phyloP scores from a whole-genome alignment of 139 green algal genomes.

The Haematococcus sp. region DNA sequence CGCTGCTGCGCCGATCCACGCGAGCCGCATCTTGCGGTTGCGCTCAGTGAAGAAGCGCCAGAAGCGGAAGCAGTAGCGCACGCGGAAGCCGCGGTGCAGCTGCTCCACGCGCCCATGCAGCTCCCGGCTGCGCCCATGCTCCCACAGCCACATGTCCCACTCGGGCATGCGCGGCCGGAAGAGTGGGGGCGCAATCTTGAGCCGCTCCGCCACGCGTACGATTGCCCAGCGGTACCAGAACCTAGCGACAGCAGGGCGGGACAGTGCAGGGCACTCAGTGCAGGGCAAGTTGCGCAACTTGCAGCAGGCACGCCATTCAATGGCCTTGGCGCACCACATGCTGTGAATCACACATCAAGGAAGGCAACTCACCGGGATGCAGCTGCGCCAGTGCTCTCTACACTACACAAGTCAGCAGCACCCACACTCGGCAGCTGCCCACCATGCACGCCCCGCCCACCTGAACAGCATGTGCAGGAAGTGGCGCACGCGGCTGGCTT shows the following conservation, averaged over 20 bases:
- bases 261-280: background rate
- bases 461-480: slow-evolving; percentile 33
- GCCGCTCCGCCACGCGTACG: slow-evolving; percentile 29
- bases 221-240: slow-evolving; percentile 46
- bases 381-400: too few species aligned
- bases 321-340: too few species aligned
- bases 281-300: too few species aligned
- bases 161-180: slow-evolving; percentile 24
- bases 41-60: slow-evolving; percentile 31
- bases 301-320: too few species aligned
- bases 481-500: slow-evolving; percentile 11
- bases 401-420: too few species aligned
- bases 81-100: slow-evolving; percentile 34
- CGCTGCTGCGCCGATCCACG: slow-evolving; percentile 7
- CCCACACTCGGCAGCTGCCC: too few species aligned
- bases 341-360: too few species aligned
- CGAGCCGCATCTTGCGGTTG: slow-evolving; percentile 19
- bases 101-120: slow-evolving; percentile 23
- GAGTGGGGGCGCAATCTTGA: slow-evolving; percentile 32
- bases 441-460: too few species aligned
- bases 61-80: slow-evolving; percentile 43
- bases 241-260: slow-evolving; percentile 10
- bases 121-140: slow-evolving; percentile 40
- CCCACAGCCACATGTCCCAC: slow-evolving; percentile 51
- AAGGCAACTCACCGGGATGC: too few species aligned